phyloP scores from a whole-genome alignment of 805 yeast species.

The Barnettozyma salicaria region DNA sequence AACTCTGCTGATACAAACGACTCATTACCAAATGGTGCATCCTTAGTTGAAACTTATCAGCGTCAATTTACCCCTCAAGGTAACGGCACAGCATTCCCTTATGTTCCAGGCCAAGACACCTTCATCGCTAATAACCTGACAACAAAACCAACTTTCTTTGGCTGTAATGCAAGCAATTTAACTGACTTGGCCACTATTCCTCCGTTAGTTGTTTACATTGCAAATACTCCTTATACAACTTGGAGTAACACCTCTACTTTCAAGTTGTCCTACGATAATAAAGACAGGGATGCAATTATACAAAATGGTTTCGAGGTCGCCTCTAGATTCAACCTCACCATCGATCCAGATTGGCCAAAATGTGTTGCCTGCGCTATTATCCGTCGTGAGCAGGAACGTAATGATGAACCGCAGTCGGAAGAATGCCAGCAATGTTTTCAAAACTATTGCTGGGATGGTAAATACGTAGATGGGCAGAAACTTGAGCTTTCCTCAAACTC shows the following conservation, averaged over 20 bases:
- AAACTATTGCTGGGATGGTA: slow-evolving; percentile 73
- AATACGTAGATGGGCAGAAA: slow-evolving; percentile 4
- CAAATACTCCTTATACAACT: slow-evolving; percentile 63
- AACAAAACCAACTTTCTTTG: slow-evolving; percentile 72
- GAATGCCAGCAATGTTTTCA: slow-evolving; percentile 70
- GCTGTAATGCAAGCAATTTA: slow-evolving; percentile 64
- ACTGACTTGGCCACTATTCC: slow-evolving; percentile 51
- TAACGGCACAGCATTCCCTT: slow-evolving; percentile 63
- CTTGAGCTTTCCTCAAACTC: slow-evolving; percentile 1
- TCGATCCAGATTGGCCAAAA: slow-evolving; percentile 61
- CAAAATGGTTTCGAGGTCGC: slow-evolving; percentile 70
- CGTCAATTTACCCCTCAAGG: slow-evolving; percentile 50
- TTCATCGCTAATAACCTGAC: slow-evolving; percentile 57
- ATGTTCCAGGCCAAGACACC: slow-evolving; percentile 65
- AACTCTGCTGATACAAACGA: slow-evolving; percentile 60
- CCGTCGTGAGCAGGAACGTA: slow-evolving; percentile 70
- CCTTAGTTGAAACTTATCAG: slow-evolving; percentile 48
- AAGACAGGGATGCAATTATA: slow-evolving; percentile 54
- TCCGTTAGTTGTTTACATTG: slow-evolving; percentile 72
- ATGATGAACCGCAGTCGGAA: slow-evolving; percentile 47
- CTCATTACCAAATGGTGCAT: slow-evolving; percentile 63
- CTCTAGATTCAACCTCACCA: slow-evolving; percentile 58
- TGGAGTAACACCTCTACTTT: slow-evolving; percentile 70
- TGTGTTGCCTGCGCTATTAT: slow-evolving; percentile 82
- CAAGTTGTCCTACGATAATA: slow-evolving; percentile 53